These are phyloP conservation scores for Ustilago tritici DNA, from an alignment of 1,284 basidiomycete genomes.

Conservation along the genomic window DNA sequence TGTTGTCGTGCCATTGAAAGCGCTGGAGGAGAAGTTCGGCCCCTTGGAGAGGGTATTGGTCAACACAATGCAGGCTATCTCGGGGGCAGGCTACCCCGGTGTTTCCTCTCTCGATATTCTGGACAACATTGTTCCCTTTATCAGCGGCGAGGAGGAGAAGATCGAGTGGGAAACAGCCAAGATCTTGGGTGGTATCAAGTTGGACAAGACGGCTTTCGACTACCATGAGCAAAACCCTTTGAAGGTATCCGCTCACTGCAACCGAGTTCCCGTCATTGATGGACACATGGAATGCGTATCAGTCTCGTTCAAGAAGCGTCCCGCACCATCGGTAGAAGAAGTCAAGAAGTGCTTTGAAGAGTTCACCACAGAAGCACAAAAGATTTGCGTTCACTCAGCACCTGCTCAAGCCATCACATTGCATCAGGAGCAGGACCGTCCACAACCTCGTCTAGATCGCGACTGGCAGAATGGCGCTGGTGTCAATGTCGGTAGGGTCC, in stretches of 20 bases:
- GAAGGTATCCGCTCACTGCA: slow-evolving; percentile 89
- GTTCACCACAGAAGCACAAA: slow-evolving; percentile 83
- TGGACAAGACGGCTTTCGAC: slow-evolving; percentile 76
- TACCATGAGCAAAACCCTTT: slow-evolving; percentile 84
- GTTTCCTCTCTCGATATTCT: slow-evolving; percentile 90
- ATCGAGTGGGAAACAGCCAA: slow-evolving; percentile 99
- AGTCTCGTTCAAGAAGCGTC: slow-evolving; percentile 82
- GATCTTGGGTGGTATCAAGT: slow-evolving; percentile 79
- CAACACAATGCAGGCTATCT: slow-evolving; percentile 98
- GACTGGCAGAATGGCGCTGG: slow-evolving; percentile 92
- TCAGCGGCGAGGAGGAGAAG: slow-evolving; percentile 87
- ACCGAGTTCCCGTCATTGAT: slow-evolving; percentile 91
- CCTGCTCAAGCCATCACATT: slow-evolving; percentile 88
- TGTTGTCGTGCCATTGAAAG: slow-evolving; percentile 89
- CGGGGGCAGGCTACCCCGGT: slow-evolving; percentile 96
- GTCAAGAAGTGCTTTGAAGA: slow-evolving; percentile 83
- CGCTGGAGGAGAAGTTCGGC: slow-evolving; percentile 91
- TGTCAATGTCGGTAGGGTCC: slow-evolving; percentile 89
- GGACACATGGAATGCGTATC: slow-evolving; percentile 91
- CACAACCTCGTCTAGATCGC: slow-evolving; percentile 92
- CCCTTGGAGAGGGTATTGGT: slow-evolving; percentile 89
- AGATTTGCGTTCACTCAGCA: slow-evolving; percentile 85
- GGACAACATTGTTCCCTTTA: slow-evolving; percentile 96
- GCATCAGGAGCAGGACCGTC: slow-evolving; percentile 91
- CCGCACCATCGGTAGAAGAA: slow-evolving; percentile 87